Percentiles rank a stretch among this genome's conserved stretches.
Conservation (phyloP, 768 basidiomycete species). For the Suillus occidentalis region DNA sequence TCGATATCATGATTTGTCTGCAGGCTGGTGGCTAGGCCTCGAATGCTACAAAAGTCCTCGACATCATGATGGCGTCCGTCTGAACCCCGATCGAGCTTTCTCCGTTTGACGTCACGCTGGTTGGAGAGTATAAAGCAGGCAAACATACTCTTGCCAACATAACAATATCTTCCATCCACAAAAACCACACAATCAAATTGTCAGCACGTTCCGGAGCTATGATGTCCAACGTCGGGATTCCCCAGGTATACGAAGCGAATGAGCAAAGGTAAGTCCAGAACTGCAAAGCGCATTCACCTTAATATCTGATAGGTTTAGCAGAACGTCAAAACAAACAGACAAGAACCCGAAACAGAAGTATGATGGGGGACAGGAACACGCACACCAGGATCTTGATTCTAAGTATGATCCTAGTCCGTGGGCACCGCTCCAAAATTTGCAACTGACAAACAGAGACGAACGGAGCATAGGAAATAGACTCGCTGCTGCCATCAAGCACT, state of each 20-base stretch:
- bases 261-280: slow-evolving; percentile 45
- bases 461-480: slow-evolving; percentile 43
- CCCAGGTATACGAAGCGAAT: slow-evolving; percentile 46
- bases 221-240: slow-evolving; percentile 52
- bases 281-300: not conserved
- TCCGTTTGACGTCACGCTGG: slow-evolving; percentile 5
- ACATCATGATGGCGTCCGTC: not conserved
- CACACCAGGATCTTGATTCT: slow-evolving; percentile 42
- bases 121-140: not conserved
- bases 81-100: not conserved
- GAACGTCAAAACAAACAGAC: slow-evolving; percentile 23
- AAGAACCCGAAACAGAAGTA: slow-evolving; percentile 27
- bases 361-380: slow-evolving; percentile 33
- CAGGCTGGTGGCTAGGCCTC: not conserved
- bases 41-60: not conserved
- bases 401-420: slow-evolving; percentile 30
- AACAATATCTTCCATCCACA: not conserved
- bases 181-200: slow-evolving; percentile 4
- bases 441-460: slow-evolving; percentile 35
- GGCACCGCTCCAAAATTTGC: not conserved
- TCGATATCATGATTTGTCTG: not conserved
- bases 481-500: slow-evolving; percentile 33
- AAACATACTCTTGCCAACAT: not conserved
- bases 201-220: slow-evolving; percentile 36
- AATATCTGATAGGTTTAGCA: slow-evolving; percentile 11